Conservation (phyloP, 768 basidiomycete species). For the Rhodotorula taiwanensis region DNA sequence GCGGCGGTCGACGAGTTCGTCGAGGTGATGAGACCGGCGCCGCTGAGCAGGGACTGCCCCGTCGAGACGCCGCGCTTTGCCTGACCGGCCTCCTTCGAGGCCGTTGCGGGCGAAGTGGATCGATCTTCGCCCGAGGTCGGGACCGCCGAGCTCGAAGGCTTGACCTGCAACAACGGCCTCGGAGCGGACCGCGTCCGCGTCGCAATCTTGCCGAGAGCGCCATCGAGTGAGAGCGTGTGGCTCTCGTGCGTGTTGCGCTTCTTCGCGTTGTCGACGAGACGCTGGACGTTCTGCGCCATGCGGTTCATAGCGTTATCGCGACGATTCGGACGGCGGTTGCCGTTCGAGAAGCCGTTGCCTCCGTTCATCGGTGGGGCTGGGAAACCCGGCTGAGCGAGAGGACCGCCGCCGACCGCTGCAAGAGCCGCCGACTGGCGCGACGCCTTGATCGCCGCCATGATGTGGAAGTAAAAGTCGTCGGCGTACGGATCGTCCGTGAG, state of each 20-base stretch:
- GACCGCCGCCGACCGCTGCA: constrained; percentile 36
- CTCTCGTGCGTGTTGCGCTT: constrained; percentile 70
- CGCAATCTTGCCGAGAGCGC: constrained; percentile 89
- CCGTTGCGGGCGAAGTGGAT: constrained; percentile 5
- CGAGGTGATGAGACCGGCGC: constrained; percentile 23
- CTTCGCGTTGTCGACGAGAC: constrained; percentile 86
- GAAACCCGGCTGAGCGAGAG: not conserved
- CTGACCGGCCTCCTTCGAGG: not conserved
- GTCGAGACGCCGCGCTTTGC: constrained; percentile 1
- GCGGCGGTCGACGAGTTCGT: not conserved
- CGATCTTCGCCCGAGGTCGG: constrained; percentile 42
- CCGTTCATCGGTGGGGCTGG: not conserved
- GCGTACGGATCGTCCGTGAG: constrained; percentile 95
- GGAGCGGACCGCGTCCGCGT: constrained; percentile 94
- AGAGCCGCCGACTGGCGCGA: constrained; percentile 34
- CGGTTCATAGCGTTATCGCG: constrained; percentile 46
- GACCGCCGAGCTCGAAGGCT: constrained; percentile 46
- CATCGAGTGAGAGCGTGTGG: constrained; percentile 55
- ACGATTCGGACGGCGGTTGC: not conserved
- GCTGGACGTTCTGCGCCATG: constrained; percentile 68
- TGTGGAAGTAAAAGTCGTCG: constrained; percentile 95
- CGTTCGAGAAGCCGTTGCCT: too few relatives aligned
- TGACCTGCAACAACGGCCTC: constrained; percentile 83
- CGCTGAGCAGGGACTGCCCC: constrained; percentile 20
- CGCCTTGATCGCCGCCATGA: constrained; percentile 35